Evolutionary conservation across 176 grass and related monocot species (phyloP).

Genomic region (Stipa capillata): DNA sequence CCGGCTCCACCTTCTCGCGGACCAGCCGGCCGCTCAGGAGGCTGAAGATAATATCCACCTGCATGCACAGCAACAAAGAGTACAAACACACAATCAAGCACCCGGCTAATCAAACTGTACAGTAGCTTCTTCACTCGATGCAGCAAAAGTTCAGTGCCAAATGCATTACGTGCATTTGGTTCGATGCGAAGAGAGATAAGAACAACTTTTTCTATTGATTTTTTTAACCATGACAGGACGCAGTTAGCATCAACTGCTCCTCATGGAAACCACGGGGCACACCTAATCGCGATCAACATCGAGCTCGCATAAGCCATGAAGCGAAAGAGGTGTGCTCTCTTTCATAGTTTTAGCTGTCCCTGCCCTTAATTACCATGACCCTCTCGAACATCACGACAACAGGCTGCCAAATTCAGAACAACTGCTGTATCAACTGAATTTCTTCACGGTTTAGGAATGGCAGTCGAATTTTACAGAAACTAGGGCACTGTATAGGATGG

Average conservation of each 20-base stretch:
- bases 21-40: conserved; percentile 73
- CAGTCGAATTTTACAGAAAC: neutral
- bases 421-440: neutral
- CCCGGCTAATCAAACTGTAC: neutral
- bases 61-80: neutral
- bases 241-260: neutral
- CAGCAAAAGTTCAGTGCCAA: neutral
- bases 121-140: neutral
- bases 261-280: conserved; percentile 29
- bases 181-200: neutral
- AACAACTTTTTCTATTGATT: no score
- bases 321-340: neutral
- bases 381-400: neutral
- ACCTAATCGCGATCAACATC: conserved; percentile 30
- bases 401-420: neutral
- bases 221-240: no score
- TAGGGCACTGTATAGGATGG: neutral
- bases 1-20: conserved; percentile 68
- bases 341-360: neutral
- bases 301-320: neutral
- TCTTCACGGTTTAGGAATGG: neutral
- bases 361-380: neutral
- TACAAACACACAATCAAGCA: neutral
- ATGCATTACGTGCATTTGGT: neutral
- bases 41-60: conserved; percentile 79